These are phyloP conservation scores for Wickerhamomyces rabaulensis DNA, from an alignment of 805 yeast species.

Conservation along the genomic window DNA sequence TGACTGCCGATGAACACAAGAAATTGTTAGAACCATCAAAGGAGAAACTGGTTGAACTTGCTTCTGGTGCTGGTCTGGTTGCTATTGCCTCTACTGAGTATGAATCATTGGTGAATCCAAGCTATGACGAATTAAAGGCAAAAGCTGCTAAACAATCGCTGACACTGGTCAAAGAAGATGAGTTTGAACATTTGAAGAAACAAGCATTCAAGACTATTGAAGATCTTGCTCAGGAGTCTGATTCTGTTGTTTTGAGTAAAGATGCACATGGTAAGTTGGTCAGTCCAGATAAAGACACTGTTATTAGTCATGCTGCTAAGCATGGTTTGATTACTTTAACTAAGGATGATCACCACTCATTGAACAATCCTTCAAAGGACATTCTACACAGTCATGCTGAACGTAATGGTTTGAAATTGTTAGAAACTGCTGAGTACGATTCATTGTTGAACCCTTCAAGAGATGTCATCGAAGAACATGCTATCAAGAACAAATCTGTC, in stretches of 20 bases:
- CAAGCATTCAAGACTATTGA: constrained; percentile 7
- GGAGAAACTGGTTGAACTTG: constrained; percentile 2
- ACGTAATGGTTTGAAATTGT: constrained; percentile 11
- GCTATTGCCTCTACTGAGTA: constrained; percentile 2
- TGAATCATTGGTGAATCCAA: constrained; percentile 1
- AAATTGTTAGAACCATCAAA: constrained; percentile 1
- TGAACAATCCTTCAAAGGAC: constrained; percentile 19
- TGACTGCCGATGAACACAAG: background rate
- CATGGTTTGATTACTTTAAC: constrained; percentile 8
- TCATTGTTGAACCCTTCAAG: constrained; percentile 4
- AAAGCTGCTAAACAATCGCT: background rate
- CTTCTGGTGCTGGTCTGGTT: constrained; percentile 7
- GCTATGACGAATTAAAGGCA: background rate
- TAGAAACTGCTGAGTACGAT: constrained; percentile 7
- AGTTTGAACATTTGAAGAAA: constrained; percentile 2
- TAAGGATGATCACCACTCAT: constrained; percentile 5
- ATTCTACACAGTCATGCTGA: constrained; percentile 20
- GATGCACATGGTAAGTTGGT: constrained; percentile 1
- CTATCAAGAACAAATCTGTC: constrained; percentile 1
- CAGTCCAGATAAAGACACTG: constrained; percentile 3
- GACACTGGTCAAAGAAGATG: background rate
- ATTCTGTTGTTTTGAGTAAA: constrained; percentile 2
- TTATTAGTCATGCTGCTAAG: constrained; percentile 7
- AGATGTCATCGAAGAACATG: constrained; percentile 4
- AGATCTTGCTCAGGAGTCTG: constrained; percentile 6